Conservation (phyloP, 1,139 yeast genomes). For the Ogataea hybrid region DNA sequence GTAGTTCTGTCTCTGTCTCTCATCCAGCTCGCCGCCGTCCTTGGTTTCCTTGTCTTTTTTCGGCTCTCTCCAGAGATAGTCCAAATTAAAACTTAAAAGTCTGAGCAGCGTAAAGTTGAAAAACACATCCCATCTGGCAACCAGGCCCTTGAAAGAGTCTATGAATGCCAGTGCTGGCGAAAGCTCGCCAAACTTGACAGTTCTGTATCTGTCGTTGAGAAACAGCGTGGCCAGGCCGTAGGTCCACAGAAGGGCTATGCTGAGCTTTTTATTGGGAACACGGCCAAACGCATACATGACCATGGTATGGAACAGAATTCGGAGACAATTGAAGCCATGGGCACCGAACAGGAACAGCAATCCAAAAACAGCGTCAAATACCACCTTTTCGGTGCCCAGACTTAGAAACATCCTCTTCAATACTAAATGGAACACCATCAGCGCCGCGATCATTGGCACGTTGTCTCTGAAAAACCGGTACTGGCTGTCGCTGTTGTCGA, state of each 20-base stretch:
- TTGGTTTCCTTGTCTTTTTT: constrained; percentile 15
- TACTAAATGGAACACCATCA: constrained; percentile 52
- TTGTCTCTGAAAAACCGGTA: constrained; percentile 86
- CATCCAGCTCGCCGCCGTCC: constrained; percentile 37
- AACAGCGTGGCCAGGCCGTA: constrained; percentile 78
- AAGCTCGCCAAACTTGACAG: constrained; percentile 48
- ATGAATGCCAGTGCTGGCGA: constrained; percentile 40
- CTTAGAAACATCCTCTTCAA: constrained; percentile 41
- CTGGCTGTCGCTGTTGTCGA: constrained; percentile 88
- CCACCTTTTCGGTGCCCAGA: constrained; percentile 37
- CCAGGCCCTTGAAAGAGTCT: constrained; percentile 70
- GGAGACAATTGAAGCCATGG: constrained; percentile 74
- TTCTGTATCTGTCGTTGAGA: constrained; percentile 66
- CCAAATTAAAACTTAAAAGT: constrained; percentile 80
- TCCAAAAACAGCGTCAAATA: constrained; percentile 75
- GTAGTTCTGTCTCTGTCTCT: constrained; percentile 64
- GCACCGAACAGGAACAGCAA: constrained; percentile 64
- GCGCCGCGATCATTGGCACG: constrained; percentile 54
- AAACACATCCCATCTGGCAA: constrained; percentile 93
- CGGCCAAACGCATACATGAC: constrained; percentile 57
- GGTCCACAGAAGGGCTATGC: constrained; percentile 56
- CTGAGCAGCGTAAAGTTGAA: constrained; percentile 86
- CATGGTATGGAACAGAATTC: constrained; percentile 55
- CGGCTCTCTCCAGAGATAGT: constrained; percentile 38
- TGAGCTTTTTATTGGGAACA: constrained; percentile 30